A percentile compares a stretch with the other conserved stretches of the same genome.
phyloP scores from a whole-genome alignment of 2,329 filamentous ascomycete species.

The Hypoxylon rubiginosum region DNA sequence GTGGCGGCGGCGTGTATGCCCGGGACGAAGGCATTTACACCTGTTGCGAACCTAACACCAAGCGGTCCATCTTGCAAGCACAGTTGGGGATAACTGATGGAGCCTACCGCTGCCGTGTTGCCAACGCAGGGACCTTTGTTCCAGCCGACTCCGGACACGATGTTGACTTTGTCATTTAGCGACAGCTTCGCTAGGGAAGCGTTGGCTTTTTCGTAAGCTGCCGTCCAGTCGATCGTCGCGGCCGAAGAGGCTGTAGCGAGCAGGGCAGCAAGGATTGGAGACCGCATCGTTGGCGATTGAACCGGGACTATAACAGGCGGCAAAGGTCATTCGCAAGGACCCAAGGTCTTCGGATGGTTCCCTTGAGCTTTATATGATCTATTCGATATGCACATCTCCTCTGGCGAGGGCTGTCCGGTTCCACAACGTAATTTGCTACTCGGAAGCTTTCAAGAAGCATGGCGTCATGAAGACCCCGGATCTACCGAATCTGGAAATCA shows the following conservation, averaged over 20 bases:
- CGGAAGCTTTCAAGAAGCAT: conserved; percentile 19
- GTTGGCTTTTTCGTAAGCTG: conserved; percentile 78
- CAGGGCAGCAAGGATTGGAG: conserved; percentile 31
- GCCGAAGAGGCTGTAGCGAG: conserved; percentile 42
- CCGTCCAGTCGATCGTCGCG: conserved; percentile 65
- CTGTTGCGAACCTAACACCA: conserved; percentile 78
- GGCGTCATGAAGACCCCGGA: conserved; percentile 28
- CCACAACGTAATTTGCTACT: conserved; percentile 36
- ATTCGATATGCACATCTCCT: neutral
- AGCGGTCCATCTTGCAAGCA: conserved; percentile 87
- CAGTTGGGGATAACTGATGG: conserved; percentile 76
- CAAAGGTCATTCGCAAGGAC: conserved; percentile 2
- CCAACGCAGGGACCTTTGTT: conserved; percentile 77
- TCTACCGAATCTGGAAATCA: conserved; percentile 46
- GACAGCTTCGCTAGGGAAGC: conserved; percentile 77
- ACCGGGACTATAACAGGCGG: conserved; percentile 3
- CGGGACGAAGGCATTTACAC: conserved; percentile 82
- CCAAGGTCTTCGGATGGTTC: neutral
- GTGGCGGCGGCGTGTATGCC: conserved; percentile 84
- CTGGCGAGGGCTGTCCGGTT: conserved; percentile 1
- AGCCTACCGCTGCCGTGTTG: conserved; percentile 68
- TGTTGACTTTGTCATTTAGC: conserved; percentile 80
- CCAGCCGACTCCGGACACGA: conserved; percentile 85
- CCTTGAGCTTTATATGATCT: conserved; percentile 41
- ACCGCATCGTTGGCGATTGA: conserved; percentile 41